Conservation (phyloP, 176 grass and related monocot genomes). For the Echinochloa phyllopogon region DNA sequence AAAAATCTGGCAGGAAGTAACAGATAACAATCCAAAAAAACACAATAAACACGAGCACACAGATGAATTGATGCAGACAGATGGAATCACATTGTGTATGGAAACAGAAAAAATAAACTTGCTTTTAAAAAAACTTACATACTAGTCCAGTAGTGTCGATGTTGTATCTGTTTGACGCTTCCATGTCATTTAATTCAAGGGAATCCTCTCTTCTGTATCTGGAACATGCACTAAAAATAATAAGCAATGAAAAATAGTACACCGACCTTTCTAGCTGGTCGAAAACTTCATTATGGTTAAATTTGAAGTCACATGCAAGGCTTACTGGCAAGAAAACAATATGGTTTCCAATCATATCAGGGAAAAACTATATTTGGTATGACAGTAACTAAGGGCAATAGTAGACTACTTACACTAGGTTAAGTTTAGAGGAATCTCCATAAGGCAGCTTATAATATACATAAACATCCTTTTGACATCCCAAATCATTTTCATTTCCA, state of each 20-base stretch:
- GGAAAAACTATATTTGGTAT: constrained; percentile 9
- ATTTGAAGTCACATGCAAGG: background rate
- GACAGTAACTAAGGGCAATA: constrained; percentile 1
- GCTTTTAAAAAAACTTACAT: constrained; percentile 69
- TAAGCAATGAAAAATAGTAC: constrained; percentile 40
- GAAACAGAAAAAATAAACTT: constrained; percentile 36
- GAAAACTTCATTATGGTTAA: background rate
- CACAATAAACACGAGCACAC: constrained; percentile 2
- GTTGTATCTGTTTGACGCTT: constrained; percentile 73
- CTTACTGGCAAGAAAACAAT: constrained; percentile 27
- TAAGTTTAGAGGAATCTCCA: constrained; percentile 59
- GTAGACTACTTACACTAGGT: constrained; percentile 65
- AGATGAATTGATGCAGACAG: background rate
- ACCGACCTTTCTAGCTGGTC: constrained; percentile 23
- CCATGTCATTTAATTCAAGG: constrained; percentile 77
- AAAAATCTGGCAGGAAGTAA: constrained; percentile 13
- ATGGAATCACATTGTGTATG: constrained; percentile 14
- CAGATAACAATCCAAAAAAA: background rate
- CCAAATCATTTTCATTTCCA: constrained; percentile 43
- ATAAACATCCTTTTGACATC: constrained; percentile 53
- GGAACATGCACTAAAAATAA: constrained; percentile 42
- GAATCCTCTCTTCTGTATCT: constrained; percentile 87
- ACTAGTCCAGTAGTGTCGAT: constrained; percentile 94
- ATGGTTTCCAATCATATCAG: constrained; percentile 28
- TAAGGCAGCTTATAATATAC: constrained; percentile 57